Evolutionary conservation across 2,329 filamentous ascomycete species (phyloP).

Genomic region (Claviceps paspali): DNA sequence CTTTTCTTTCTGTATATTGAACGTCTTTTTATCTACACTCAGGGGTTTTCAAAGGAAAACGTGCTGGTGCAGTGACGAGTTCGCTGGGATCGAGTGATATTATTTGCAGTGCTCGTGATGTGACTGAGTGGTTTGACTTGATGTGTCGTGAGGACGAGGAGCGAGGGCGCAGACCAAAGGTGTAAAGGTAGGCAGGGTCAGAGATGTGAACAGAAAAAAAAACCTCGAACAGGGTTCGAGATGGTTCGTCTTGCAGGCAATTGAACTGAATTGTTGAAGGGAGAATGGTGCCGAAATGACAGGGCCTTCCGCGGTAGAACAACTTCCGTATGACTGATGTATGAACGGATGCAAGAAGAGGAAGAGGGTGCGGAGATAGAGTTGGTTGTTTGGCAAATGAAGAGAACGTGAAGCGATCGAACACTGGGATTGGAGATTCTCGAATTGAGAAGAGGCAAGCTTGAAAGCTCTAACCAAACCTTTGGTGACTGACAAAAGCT

Average conservation of each 20-base stretch:
- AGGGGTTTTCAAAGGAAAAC: constrained; percentile 79
- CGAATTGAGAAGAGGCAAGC: constrained; percentile 23
- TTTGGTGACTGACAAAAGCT: constrained; percentile 5
- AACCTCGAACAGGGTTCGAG: constrained; percentile 1
- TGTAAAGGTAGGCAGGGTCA: constrained; percentile 17
- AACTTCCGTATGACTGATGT: constrained; percentile 8
- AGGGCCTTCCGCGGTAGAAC: constrained; percentile 6
- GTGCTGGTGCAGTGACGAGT: constrained; percentile 61
- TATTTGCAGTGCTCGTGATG: constrained; percentile 26
- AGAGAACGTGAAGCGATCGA: constrained; percentile 23
- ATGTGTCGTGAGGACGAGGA: constrained; percentile 18
- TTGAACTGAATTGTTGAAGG: constrained; percentile 9
- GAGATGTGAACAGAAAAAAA: constrained; percentile 13
- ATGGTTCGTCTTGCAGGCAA: constrained; percentile 8
- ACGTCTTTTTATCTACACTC: constrained; percentile 47
- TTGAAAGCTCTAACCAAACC: constrained; percentile 22
- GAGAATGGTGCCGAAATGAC: constrained; percentile 4
- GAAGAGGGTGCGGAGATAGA: constrained; percentile 19
- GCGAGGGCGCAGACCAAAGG: constrained; percentile 17
- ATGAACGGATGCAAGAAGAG: constrained; percentile 9
- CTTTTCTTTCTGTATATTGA: constrained; percentile 15
- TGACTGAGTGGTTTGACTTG: constrained; percentile 13
- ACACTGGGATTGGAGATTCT: constrained; percentile 17
- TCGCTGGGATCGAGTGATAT: constrained; percentile 24
- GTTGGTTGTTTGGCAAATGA: constrained; percentile 14